Evolutionary conservation across 305 asterid species (phyloP).

Genomic region (Fraxinus dipetala): DNA sequence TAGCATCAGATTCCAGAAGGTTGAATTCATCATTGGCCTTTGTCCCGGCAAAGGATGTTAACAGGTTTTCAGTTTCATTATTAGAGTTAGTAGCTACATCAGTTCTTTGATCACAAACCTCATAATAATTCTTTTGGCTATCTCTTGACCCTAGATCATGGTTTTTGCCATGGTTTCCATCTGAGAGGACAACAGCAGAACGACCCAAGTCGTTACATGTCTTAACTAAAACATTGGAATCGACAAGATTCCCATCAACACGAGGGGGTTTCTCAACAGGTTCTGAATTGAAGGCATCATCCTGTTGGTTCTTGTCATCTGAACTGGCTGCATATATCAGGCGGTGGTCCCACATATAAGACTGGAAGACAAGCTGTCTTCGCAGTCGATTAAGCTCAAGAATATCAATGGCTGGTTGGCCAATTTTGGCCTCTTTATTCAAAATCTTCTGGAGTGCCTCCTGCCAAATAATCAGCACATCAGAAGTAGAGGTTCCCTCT

Average conservation of each 20-base stretch:
- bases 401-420: conserved; percentile 69
- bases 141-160: conserved; percentile 29
- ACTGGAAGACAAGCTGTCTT: conserved; percentile 73
- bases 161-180: conserved; percentile 37
- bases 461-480: conserved; percentile 44
- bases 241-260: conserved; percentile 37
- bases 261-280: conserved; percentile 33
- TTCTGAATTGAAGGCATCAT: conserved; percentile 36
- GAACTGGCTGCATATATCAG: conserved; percentile 60
- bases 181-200: conserved; percentile 29
- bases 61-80: conserved; percentile 28
- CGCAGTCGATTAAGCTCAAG: conserved; percentile 83
- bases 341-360: conserved; percentile 89
- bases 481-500: background rate
- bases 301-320: conserved; percentile 37
- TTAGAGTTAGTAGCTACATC: conserved; percentile 28
- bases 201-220: conserved; percentile 29
- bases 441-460: conserved; percentile 58
- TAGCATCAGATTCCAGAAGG: conserved; percentile 38
- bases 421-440: conserved; percentile 54
- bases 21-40: conserved; percentile 36
- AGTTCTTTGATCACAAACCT: conserved; percentile 32
- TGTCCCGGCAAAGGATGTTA: conserved; percentile 32
- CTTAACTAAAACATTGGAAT: conserved; percentile 30
- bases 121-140: conserved; percentile 26